Evolutionary conservation across 495 filamentous ascomycete species (phyloP).

Genomic region (Jackrogersella multiformis): DNA sequence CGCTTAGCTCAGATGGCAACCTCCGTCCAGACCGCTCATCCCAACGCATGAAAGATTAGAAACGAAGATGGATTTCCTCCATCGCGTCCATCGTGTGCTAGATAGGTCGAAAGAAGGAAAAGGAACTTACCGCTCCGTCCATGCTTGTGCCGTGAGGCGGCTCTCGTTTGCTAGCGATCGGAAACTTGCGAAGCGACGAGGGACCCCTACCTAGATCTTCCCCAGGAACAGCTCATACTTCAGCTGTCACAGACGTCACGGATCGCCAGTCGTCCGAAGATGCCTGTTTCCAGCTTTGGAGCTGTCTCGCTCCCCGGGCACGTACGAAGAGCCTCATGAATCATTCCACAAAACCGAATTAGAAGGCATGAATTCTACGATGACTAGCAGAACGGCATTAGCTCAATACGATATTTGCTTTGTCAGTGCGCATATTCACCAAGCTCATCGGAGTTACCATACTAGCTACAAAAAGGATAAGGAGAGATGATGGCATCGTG

Average conservation of each 20-base stretch:
- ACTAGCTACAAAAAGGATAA: neutral
- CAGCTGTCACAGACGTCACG: constrained; percentile 36
- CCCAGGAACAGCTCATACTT: constrained; percentile 23
- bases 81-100: too few relatives aligned
- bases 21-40: constrained; percentile 16
- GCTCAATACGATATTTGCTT: neutral
- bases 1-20: constrained; percentile 19
- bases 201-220: constrained; percentile 2
- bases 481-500: neutral
- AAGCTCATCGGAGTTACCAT: neutral
- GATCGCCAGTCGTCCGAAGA: constrained; percentile 32
- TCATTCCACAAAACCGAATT: neutral
- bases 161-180: constrained; percentile 5
- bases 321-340: constrained; percentile 22
- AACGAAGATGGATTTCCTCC: too few relatives aligned
- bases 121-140: constrained; percentile 26
- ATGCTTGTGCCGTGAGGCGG: constrained; percentile 10
- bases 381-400: neutral
- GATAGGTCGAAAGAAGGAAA: neutral
- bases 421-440: neutral
- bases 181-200: constrained; percentile 2
- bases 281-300: neutral
- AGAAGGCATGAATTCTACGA: neutral
- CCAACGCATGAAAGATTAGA: constrained; percentile 15
- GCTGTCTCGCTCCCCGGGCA: neutral